These are phyloP conservation scores for Cercospora janseana DNA, from an alignment of 2,329 filamentous ascomycete genomes.

Conservation along the genomic window DNA sequence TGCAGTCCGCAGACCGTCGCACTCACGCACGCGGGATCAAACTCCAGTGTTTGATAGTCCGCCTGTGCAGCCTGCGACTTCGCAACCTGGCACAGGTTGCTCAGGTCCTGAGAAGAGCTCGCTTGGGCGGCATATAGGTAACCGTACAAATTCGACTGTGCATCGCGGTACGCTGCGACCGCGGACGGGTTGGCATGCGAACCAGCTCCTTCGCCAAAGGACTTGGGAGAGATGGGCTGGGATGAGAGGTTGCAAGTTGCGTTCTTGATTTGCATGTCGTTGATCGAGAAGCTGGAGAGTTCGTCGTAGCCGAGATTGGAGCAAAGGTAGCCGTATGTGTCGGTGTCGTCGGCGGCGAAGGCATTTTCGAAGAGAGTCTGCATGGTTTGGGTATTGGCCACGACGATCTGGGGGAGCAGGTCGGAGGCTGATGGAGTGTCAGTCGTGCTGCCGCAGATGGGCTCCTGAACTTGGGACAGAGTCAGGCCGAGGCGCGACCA, in stretches of 20 bases:
- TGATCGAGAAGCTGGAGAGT: slow-evolving; percentile 28
- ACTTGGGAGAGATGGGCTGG: slow-evolving; percentile 10
- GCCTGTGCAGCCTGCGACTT: not conserved
- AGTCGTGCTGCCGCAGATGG: slow-evolving; percentile 28
- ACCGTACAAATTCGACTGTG: slow-evolving; percentile 26
- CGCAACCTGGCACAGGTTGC: not conserved
- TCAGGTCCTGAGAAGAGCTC: slow-evolving; percentile 6
- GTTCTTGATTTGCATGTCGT: slow-evolving; percentile 22
- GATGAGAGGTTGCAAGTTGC: slow-evolving; percentile 24
- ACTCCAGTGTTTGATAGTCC: slow-evolving; percentile 17
- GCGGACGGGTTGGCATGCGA: slow-evolving; percentile 16
- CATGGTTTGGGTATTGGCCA: slow-evolving; percentile 29
- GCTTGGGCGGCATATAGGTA: slow-evolving; percentile 24
- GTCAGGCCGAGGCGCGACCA: slow-evolving; percentile 28
- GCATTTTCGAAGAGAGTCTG: slow-evolving; percentile 27
- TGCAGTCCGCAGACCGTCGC: slow-evolving; percentile 27
- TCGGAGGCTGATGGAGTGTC: slow-evolving; percentile 22
- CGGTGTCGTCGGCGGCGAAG: slow-evolving; percentile 24
- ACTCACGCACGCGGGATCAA: slow-evolving; percentile 25
- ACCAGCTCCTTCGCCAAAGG: slow-evolving; percentile 14
- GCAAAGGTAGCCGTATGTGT: slow-evolving; percentile 29
- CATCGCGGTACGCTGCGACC: slow-evolving; percentile 21
- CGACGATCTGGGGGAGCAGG: slow-evolving; percentile 22
- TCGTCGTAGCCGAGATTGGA: slow-evolving; percentile 26
- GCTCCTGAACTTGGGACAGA: slow-evolving; percentile 22